Evolutionary conservation across 345 rosid species (phyloP).

Genomic region (Acer negundo): DNA sequence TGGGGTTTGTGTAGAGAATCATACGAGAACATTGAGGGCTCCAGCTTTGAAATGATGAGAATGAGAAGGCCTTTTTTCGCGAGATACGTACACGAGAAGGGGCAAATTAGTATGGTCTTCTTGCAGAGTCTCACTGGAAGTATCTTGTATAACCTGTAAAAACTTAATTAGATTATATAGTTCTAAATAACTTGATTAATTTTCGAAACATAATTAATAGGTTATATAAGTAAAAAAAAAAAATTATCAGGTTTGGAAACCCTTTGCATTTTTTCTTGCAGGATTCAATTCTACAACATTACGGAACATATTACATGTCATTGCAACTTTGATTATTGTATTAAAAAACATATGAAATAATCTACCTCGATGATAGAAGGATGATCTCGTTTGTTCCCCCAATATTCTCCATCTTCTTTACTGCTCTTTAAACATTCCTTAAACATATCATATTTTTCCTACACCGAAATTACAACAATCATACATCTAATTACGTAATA

Average conservation of each 20-base stretch:
- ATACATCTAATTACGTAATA: too few relatives aligned
- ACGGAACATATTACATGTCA: too few relatives aligned
- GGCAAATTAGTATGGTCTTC: constrained; percentile 24
- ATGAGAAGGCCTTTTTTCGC: constrained; percentile 40
- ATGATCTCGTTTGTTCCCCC: constrained; percentile 25
- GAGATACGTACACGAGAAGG: constrained; percentile 43
- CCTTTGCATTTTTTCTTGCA: too few relatives aligned
- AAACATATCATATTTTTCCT: constrained; percentile 27
- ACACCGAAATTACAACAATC: not conserved
- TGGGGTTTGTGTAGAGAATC: not conserved
- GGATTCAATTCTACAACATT: too few relatives aligned
- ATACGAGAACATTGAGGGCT: constrained; percentile 57
- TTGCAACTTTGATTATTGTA: too few relatives aligned
- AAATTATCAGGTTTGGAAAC: too few relatives aligned
- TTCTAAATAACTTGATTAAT: not conserved
- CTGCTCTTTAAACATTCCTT: constrained; percentile 22
- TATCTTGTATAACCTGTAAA: constrained; percentile 9
- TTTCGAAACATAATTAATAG: not conserved
- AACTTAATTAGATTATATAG: not conserved
- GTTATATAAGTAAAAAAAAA: too few relatives aligned
- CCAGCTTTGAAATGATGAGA: constrained; percentile 57
- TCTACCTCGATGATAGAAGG: constrained; percentile 34
- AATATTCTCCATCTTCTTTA: not conserved
- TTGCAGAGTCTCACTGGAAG: not conserved
- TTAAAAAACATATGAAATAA: too few relatives aligned